phyloP scores from a whole-genome alignment of 306 rosid genomes.

The Cyclanthera cordifolia region DNA sequence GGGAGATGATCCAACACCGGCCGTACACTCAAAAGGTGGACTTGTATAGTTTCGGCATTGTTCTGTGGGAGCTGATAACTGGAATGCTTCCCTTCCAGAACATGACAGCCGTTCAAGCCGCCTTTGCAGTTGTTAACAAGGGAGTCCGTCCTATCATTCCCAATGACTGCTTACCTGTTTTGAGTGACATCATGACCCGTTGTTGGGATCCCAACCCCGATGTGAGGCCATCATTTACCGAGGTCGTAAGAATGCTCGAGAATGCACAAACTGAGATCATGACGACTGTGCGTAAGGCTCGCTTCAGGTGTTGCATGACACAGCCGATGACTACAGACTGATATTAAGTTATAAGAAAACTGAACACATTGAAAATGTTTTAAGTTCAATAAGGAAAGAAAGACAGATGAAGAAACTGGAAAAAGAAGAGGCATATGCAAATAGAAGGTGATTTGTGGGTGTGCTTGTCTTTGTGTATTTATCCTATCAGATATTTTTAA shows the following conservation, averaged over 20 bases:
- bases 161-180: slow-evolving; percentile 70
- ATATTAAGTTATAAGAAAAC: slow-evolving; percentile 18
- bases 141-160: slow-evolving; percentile 81
- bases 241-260: slow-evolving; percentile 86
- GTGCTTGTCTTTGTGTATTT: slow-evolving; percentile 12
- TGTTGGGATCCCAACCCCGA: slow-evolving; percentile 99
- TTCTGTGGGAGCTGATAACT: slow-evolving; percentile 96
- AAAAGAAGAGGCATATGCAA: slow-evolving; percentile 7
- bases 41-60: slow-evolving; percentile 92
- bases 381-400: slow-evolving; percentile 24
- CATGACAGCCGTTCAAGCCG: slow-evolving; percentile 99
- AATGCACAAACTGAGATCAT: slow-evolving; percentile 79
- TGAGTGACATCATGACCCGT: slow-evolving; percentile 85
- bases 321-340: slow-evolving; percentile 89
- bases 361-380: slow-evolving; percentile 20
- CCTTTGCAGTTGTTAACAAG: slow-evolving; percentile 91
- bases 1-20: slow-evolving; percentile 99
- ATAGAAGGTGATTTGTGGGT: slow-evolving; percentile 11
- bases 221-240: slow-evolving; percentile 74
- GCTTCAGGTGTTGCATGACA: slow-evolving; percentile 87
- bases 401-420: slow-evolving; percentile 7
- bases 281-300: slow-evolving; percentile 91
- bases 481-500: background rate
- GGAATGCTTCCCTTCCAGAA: slow-evolving; percentile 97
- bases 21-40: slow-evolving; percentile 95